Percentiles rank a stretch among this genome's conserved stretches.
These are phyloP conservation scores for Corchorus capsularis DNA, from an alignment of 345 rosid species.

Conservation along the genomic window DNA sequence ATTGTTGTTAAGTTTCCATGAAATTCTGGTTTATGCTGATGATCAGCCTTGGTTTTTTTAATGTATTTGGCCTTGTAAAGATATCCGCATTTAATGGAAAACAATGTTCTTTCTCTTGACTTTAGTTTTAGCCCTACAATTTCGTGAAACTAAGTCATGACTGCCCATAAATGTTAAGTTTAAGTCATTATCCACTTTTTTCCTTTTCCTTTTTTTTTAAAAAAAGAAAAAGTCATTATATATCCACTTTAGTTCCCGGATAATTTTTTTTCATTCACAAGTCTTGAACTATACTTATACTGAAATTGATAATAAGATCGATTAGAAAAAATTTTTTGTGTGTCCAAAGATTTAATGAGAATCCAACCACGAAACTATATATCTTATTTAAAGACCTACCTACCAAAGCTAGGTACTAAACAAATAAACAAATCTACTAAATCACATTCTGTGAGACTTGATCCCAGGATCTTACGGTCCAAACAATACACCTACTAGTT, in stretches of 20 bases:
- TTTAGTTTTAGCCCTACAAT: not conserved
- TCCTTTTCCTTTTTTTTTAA: too few species aligned
- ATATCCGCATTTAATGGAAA: not conserved
- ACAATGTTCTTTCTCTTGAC: not conserved
- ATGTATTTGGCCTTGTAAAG: not conserved
- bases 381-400: not conserved
- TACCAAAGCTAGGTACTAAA: not conserved
- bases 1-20: not conserved
- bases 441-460: too few species aligned
- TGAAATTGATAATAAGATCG: too few species aligned
- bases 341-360: too few species aligned
- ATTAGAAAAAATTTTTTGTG: too few species aligned
- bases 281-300: too few species aligned
- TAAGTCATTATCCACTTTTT: not conserved
- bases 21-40: not conserved
- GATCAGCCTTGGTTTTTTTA: not conserved
- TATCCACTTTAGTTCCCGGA: too few species aligned
- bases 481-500: too few species aligned
- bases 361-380: not conserved
- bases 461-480: too few species aligned
- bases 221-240: too few species aligned
- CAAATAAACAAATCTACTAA: not conserved
- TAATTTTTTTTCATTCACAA: too few species aligned
- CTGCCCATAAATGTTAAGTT: not conserved
- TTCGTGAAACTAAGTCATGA: not conserved